A percentile compares a stretch with the other conserved stretches of the same genome.
Evolutionary conservation across 2,329 filamentous ascomycete genomes (phyloP).

Genomic region (Albifimbria verrucaria): DNA sequence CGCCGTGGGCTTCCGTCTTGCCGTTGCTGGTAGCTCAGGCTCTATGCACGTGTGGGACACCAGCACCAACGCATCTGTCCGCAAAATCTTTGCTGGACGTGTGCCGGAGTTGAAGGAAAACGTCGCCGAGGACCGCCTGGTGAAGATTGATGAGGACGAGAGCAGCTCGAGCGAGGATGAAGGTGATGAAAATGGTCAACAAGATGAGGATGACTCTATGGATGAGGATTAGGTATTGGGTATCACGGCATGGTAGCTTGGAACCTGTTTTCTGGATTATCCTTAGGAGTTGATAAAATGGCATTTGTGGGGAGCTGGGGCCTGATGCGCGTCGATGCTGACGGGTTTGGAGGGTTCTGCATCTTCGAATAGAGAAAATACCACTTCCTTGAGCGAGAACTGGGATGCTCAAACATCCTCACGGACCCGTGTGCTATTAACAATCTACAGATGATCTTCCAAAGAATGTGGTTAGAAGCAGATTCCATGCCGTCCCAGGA

Average conservation of each 20-base stretch:
- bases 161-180: constrained; percentile 63
- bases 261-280: constrained; percentile 13
- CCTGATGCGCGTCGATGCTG: background rate
- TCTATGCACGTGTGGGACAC: constrained; percentile 95
- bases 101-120: constrained; percentile 52
- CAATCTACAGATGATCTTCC: background rate
- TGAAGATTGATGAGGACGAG: constrained; percentile 67
- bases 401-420: too few relatives aligned
- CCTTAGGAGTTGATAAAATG: too few relatives aligned
- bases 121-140: constrained; percentile 69
- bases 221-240: constrained; percentile 45
- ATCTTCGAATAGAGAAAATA: background rate
- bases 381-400: background rate
- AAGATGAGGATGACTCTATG: constrained; percentile 46
- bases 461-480: background rate
- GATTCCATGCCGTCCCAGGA: background rate
- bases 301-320: background rate
- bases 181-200: constrained; percentile 53
- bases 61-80: constrained; percentile 83
- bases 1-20: constrained; percentile 87
- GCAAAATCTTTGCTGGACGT: constrained; percentile 75
- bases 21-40: constrained; percentile 93
- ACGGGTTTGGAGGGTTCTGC: background rate
- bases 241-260: background rate
- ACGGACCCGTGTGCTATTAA: too few relatives aligned